phyloP scores from a whole-genome alignment of 1,284 basidiomycete genomes.

The Cutaneotrichosporon mucoides region DNA sequence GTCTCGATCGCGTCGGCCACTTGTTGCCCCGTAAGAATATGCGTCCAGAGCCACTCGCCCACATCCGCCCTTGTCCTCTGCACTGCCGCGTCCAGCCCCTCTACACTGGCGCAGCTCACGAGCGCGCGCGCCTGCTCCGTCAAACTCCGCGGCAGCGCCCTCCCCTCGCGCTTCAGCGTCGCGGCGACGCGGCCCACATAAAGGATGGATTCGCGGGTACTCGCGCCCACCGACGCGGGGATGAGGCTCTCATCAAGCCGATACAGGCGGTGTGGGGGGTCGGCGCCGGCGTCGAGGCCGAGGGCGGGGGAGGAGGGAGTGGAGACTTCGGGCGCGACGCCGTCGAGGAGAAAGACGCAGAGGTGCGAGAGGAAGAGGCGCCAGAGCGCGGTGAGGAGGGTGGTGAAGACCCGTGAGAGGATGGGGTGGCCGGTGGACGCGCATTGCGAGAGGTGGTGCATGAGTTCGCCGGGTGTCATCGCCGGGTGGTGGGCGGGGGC shows the following conservation, averaged over 20 bases:
- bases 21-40: conserved; percentile 75
- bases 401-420: conserved; percentile 63
- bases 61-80: conserved; percentile 36
- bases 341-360: conserved; percentile 71
- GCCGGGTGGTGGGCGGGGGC: conserved; percentile 31
- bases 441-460: conserved; percentile 66
- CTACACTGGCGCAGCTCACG: conserved; percentile 64
- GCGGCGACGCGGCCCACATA: conserved; percentile 83
- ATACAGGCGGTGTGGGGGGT: conserved; percentile 40
- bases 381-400: conserved; percentile 67
- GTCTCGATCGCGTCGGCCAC: conserved; percentile 71
- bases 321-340: conserved; percentile 48
- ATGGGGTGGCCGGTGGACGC: conserved; percentile 70
- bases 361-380: conserved; percentile 73
- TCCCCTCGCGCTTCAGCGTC: conserved; percentile 72
- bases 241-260: conserved; percentile 60
- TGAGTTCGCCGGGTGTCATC: conserved; percentile 61
- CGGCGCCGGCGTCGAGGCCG: conserved; percentile 54
- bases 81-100: conserved; percentile 68
- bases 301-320: conserved; percentile 53
- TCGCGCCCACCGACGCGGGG: conserved; percentile 65
- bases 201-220: conserved; percentile 71
- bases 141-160: conserved; percentile 64
- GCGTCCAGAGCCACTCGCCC: conserved; percentile 74
- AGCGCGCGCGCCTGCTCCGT: conserved; percentile 61